Conservation (phyloP, 345 rosid genomes). For the Eucalyptus paniculata region DNA sequence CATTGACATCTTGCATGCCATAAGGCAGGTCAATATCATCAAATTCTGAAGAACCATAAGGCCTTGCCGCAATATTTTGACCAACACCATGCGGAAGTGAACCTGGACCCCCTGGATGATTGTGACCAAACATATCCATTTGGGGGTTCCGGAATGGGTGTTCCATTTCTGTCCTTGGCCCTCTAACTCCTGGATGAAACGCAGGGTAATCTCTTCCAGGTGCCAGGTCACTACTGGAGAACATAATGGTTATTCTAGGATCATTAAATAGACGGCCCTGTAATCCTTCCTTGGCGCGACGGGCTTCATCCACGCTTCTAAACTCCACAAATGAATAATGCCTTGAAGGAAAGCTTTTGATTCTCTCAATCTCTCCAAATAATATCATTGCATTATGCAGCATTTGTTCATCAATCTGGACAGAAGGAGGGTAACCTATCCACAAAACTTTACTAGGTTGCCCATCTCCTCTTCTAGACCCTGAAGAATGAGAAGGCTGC, state of each 20-base stretch:
- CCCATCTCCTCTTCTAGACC: slow-evolving; percentile 38
- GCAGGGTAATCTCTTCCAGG: slow-evolving; percentile 45
- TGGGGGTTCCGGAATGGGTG: slow-evolving; percentile 25
- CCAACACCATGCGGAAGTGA: slow-evolving; percentile 22
- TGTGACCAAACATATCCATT: slow-evolving; percentile 33
- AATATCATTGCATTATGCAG: slow-evolving; percentile 97
- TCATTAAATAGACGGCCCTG: slow-evolving; percentile 90
- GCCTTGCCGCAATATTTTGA: slow-evolving; percentile 16
- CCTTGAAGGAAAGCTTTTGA: slow-evolving; percentile 67
- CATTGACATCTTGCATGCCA: slow-evolving; percentile 16
- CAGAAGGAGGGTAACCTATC: slow-evolving; percentile 94
- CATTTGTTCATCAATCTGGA: slow-evolving; percentile 85
- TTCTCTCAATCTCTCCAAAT: slow-evolving; percentile 94
- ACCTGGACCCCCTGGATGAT: slow-evolving; percentile 20
- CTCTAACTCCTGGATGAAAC: slow-evolving; percentile 42
- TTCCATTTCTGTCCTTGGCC: slow-evolving; percentile 51
- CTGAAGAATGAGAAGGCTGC: slow-evolving; percentile 43
- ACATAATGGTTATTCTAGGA: slow-evolving; percentile 85
- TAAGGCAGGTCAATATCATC: slow-evolving; percentile 21
- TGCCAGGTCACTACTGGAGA: slow-evolving; percentile 52
- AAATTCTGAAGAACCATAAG: slow-evolving; percentile 41
- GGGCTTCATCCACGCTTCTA: slow-evolving; percentile 92
- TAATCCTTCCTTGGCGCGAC: slow-evolving; percentile 87
- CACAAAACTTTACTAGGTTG: slow-evolving; percentile 80
- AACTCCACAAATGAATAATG: slow-evolving; percentile 90